These are phyloP conservation scores for Phytophthora pinifolia DNA, from an alignment of 352 stramenopile species.

Conservation along the genomic window DNA sequence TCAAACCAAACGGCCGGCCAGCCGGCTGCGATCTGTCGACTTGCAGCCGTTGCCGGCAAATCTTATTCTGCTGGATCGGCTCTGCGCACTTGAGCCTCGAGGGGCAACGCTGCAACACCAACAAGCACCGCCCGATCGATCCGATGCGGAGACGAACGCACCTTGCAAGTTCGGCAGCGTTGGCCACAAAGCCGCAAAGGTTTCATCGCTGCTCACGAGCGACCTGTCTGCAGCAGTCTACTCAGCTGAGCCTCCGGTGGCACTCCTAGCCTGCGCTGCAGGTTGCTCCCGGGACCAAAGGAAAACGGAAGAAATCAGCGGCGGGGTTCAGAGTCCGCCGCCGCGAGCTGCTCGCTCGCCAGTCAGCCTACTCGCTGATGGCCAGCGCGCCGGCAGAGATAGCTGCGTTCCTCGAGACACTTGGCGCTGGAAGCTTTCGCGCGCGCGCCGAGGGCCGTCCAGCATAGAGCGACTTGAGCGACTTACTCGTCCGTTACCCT, in stretches of 20 bases:
- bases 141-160: conserved; percentile 13
- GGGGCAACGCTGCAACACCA: conserved; percentile 15
- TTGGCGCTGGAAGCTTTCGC: conserved; percentile 7
- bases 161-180: not conserved
- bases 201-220: too few species aligned
- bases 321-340: conserved; percentile 9
- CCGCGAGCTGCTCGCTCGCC: conserved; percentile 1
- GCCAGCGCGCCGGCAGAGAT: conserved; percentile 2
- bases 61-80: conserved; percentile 24
- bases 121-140: conserved; percentile 2
- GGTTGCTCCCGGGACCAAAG: conserved; percentile 8
- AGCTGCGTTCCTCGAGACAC: too few species aligned
- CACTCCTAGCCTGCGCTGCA: not conserved
- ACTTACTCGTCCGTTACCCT: conserved; percentile 25
- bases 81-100: conserved; percentile 35
- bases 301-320: conserved; percentile 30
- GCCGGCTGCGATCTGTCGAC: conserved; percentile 13
- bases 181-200: too few species aligned
- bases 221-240: too few species aligned
- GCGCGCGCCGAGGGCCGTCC: conserved; percentile 1
- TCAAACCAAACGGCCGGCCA: too few species aligned
- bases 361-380: too few species aligned
- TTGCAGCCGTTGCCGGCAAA: not conserved
- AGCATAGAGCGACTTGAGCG: conserved; percentile 17
- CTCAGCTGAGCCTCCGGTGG: not conserved